These are phyloP conservation scores for Telopea speciosissima DNA, from an alignment of 177 flowering plant species.

Conservation along the genomic window DNA sequence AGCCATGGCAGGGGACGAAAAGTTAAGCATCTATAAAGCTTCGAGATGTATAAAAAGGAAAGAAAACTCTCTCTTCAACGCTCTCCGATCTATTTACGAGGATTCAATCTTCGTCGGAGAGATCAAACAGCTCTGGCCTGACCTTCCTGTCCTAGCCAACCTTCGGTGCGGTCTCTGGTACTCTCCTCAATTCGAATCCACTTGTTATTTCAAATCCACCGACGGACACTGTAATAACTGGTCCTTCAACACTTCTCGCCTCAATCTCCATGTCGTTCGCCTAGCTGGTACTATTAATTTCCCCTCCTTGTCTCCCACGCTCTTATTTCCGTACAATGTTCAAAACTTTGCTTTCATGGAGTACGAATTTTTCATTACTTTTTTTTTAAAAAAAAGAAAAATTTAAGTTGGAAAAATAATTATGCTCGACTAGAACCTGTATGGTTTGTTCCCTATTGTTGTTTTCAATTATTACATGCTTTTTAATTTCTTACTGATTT, in stretches of 20 bases:
- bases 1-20: not conserved
- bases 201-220: conserved; percentile 94
- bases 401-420: not conserved
- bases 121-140: conserved; percentile 74
- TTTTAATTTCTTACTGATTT: not conserved
- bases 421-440: not conserved
- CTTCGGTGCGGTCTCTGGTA: conserved; percentile 98
- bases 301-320: not conserved
- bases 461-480: not conserved
- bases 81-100: conserved; percentile 72
- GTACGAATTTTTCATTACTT: not conserved
- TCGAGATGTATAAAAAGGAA: conserved; percentile 58
- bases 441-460: not conserved
- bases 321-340: not conserved
- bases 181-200: conserved; percentile 49
- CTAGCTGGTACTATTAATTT: conserved; percentile 50
- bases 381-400: too few relatives aligned
- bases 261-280: conserved; percentile 78
- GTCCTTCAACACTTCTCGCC: conserved; percentile 84
- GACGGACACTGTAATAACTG: conserved; percentile 89
- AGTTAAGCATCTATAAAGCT: conserved; percentile 64
- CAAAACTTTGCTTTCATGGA: not conserved
- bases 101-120: conserved; percentile 88
- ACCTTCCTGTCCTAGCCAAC: conserved; percentile 76
- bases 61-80: conserved; percentile 68